A percentile compares a stretch with the other conserved stretches of the same genome.
Evolutionary conservation across 768 basidiomycete genomes (phyloP).

Genomic region (Leccinum aurantiacum): DNA sequence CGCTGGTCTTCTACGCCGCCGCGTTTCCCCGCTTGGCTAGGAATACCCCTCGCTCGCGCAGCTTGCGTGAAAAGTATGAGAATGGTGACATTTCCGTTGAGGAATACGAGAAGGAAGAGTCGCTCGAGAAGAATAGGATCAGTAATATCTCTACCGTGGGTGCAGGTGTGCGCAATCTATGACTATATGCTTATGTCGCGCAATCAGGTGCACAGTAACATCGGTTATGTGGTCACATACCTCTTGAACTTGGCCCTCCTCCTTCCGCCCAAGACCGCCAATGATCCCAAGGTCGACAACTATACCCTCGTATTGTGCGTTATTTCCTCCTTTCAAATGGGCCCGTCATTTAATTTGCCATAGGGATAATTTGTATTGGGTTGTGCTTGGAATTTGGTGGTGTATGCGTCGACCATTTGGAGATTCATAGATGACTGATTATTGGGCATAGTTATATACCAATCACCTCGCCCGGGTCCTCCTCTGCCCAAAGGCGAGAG

Average conservation of each 20-base stretch:
- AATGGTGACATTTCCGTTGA: constrained; percentile 57
- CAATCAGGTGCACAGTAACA: constrained; percentile 67
- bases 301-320: constrained; percentile 70
- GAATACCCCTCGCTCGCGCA: constrained; percentile 65
- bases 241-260: constrained; percentile 70
- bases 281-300: constrained; percentile 67
- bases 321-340: too few species aligned
- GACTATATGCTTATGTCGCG: neutral
- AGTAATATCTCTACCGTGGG: constrained; percentile 81
- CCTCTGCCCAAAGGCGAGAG: constrained; percentile 71
- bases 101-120: constrained; percentile 73
- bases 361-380: constrained; percentile 76
- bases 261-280: constrained; percentile 45
- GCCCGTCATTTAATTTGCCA: neutral
- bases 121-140: constrained; percentile 80
- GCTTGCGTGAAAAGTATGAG: constrained; percentile 54
- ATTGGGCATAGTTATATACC: constrained; percentile 62
- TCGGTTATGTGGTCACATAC: constrained; percentile 68
- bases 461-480: constrained; percentile 82
- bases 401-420: constrained; percentile 45
- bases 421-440: neutral
- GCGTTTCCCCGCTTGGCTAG: constrained; percentile 78
- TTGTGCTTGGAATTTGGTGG: constrained; percentile 84
- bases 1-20: constrained; percentile 78
- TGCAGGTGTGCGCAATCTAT: neutral